Conservation (phyloP, 768 basidiomycete species). For the Phlegmacium glaucopus region DNA sequence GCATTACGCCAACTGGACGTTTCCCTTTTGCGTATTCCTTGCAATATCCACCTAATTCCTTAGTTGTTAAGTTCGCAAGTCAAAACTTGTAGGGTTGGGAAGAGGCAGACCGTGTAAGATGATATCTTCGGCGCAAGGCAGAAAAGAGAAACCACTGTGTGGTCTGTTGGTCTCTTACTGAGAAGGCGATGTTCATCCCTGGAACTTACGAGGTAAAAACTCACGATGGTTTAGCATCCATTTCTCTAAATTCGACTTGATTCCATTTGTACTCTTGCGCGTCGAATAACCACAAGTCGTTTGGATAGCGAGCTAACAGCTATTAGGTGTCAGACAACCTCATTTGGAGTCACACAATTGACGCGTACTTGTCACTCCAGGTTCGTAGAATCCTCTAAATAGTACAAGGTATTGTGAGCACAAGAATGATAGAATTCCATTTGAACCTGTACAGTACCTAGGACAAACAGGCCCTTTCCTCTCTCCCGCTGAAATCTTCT, state of each 20-base stretch:
- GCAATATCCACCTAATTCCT: conserved; percentile 77
- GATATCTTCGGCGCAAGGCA: conserved; percentile 74
- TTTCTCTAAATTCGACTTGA: conserved; percentile 70
- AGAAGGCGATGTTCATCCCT: neutral
- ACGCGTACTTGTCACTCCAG: conserved; percentile 72
- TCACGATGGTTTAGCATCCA: conserved; percentile 71
- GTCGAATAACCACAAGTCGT: conserved; percentile 85
- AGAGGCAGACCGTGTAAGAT: conserved; percentile 71
- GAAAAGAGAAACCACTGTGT: conserved; percentile 81
- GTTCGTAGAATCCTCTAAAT: conserved; percentile 91
- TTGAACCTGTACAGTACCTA: too few species aligned
- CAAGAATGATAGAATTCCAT: too few species aligned
- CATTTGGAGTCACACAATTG: too few species aligned
- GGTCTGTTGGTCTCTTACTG: conserved; percentile 44
- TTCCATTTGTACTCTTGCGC: conserved; percentile 86
- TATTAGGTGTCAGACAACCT: too few species aligned
- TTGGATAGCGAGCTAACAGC: conserved; percentile 69
- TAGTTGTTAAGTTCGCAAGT: neutral
- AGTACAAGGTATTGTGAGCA: conserved; percentile 77
- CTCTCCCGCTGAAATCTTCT: too few species aligned
- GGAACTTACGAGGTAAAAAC: neutral
- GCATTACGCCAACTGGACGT: conserved; percentile 78
- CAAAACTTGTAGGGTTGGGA: neutral
- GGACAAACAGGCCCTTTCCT: too few species aligned
- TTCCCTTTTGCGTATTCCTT: conserved; percentile 89